phyloP scores from a whole-genome alignment of 2,329 filamentous ascomycete genomes.

The Malbranchea cinnamomea region DNA sequence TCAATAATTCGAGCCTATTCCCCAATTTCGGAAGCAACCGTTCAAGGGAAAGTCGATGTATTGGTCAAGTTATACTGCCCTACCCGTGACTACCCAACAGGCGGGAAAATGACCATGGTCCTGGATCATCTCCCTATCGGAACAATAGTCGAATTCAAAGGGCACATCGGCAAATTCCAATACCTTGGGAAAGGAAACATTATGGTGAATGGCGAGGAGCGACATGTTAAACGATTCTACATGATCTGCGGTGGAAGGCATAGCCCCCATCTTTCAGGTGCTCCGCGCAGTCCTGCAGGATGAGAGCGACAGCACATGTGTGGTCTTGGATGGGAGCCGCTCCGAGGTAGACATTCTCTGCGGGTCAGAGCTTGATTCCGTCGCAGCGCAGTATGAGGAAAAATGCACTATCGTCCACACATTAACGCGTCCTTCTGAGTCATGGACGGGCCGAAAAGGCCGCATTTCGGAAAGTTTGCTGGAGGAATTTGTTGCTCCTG shows the following conservation, averaged over 20 bases:
- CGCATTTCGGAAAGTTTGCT: conserved; percentile 38
- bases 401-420: conserved; percentile 54
- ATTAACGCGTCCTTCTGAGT: conserved; percentile 46
- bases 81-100: conserved; percentile 26
- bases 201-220: conserved; percentile 40
- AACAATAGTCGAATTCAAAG: conserved; percentile 68
- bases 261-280: conserved; percentile 84
- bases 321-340: conserved; percentile 67
- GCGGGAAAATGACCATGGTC: conserved; percentile 70
- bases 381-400: conserved; percentile 36
- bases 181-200: conserved; percentile 57
- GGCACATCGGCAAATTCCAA: conserved; percentile 72
- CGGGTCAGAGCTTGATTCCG: conserved; percentile 51
- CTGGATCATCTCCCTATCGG: conserved; percentile 59
- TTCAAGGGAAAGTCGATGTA: conserved; percentile 53
- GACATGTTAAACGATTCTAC: conserved; percentile 51
- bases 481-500: background rate
- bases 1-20: conserved; percentile 77
- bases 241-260: conserved; percentile 85
- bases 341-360: conserved; percentile 70
- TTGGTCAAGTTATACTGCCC: conserved; percentile 72
- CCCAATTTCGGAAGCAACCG: conserved; percentile 52
- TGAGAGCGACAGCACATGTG: conserved; percentile 49
- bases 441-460: conserved; percentile 55
- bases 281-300: conserved; percentile 59